Evolutionary conservation across 2,329 filamentous ascomycete genomes (phyloP).

Genomic region (Samsoniella hepiali): DNA sequence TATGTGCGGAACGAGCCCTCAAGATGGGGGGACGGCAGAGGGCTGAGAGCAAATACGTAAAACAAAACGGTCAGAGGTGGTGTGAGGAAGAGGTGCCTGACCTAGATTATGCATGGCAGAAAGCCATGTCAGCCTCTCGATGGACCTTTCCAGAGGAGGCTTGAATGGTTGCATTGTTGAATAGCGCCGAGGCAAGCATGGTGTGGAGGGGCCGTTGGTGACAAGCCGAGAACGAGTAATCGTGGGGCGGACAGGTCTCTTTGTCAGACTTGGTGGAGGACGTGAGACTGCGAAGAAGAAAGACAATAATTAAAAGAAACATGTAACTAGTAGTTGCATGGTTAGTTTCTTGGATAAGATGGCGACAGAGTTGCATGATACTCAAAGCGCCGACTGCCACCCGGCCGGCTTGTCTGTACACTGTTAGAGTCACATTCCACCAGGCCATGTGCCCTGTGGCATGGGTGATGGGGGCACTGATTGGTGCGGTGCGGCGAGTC

Average conservation of each 20-base stretch:
- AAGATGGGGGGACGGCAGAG: not conserved
- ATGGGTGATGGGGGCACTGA: not conserved
- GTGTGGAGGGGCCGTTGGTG: not conserved
- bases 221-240: not conserved
- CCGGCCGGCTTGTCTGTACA: not conserved
- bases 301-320: not conserved
- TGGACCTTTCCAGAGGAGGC: not conserved
- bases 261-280: not conserved
- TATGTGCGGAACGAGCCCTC: not conserved
- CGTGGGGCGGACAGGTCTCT: not conserved
- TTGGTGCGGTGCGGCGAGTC: not conserved
- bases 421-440: not conserved
- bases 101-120: not conserved
- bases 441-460: not conserved
- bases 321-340: no score
- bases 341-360: not conserved
- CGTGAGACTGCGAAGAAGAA: not conserved
- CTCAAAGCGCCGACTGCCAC: not conserved
- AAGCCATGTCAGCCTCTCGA: constrained; percentile 9
- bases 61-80: not conserved
- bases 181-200: not conserved
- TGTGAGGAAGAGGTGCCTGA: not conserved
- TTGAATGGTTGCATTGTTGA: not conserved
- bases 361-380: not conserved
- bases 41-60: not conserved